Evolutionary conservation across 1,139 yeast species (phyloP).

Genomic region (Petasospora rhodanensis): DNA sequence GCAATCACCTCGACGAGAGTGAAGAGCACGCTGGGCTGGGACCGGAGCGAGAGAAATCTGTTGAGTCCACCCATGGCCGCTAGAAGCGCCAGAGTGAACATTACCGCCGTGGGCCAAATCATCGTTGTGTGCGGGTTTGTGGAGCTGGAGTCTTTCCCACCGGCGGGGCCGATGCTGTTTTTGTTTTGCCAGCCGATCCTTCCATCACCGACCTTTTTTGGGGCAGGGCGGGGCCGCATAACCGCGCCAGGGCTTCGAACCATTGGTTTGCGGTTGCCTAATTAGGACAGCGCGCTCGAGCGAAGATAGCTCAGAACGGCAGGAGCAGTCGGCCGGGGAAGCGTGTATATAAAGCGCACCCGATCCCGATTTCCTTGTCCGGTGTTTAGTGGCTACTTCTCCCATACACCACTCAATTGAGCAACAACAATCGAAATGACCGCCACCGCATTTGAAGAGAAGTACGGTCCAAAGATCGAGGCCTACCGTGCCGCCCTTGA

Average conservation of each 20-base stretch:
- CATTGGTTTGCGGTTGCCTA: neutral
- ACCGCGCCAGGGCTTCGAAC: constrained; percentile 1
- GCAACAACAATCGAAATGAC: too few relatives aligned
- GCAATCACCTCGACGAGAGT: constrained; percentile 35
- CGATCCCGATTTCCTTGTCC: too few relatives aligned
- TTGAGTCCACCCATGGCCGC: constrained; percentile 18
- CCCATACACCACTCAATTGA: too few relatives aligned
- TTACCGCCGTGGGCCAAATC: constrained; percentile 20
- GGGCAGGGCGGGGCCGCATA: too few relatives aligned
- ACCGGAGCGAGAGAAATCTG: constrained; percentile 15
- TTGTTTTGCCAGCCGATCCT: too few relatives aligned
- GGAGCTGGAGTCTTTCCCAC: too few relatives aligned
- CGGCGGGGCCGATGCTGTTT: too few relatives aligned
- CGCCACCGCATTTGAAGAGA: constrained; percentile 7
- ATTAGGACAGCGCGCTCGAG: neutral
- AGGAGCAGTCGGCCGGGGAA: too few relatives aligned
- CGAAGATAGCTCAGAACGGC: too few relatives aligned
- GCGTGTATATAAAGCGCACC: too few relatives aligned
- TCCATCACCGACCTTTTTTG: too few relatives aligned
- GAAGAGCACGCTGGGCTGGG: constrained; percentile 21
- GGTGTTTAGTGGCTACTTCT: too few relatives aligned
- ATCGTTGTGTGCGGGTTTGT: constrained; percentile 5
- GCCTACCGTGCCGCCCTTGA: constrained; percentile 17
- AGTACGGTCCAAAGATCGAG: constrained; percentile 21
- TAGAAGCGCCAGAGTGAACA: constrained; percentile 16